phyloP scores from a whole-genome alignment of 306 rosid genomes.

The Alnus rubra region DNA sequence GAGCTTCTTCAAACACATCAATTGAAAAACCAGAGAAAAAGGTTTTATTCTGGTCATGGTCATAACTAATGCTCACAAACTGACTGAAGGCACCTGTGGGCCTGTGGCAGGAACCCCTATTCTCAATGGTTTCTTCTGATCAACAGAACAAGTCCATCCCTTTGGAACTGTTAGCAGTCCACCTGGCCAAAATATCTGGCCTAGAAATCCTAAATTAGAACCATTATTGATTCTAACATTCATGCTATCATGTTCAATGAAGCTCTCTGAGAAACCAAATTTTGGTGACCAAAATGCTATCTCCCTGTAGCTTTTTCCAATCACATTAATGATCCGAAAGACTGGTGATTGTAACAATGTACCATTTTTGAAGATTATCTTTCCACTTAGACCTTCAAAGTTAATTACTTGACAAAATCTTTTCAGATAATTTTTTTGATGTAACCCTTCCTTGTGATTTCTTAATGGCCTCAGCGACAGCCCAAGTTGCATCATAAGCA shows the following conservation, averaged over 20 bases:
- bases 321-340: conserved; percentile 10
- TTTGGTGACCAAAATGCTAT: conserved; percentile 23
- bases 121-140: conserved; percentile 23
- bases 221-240: too few relatives aligned
- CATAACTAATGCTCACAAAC: conserved; percentile 49
- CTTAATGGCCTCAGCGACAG: conserved; percentile 28
- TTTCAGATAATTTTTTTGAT: conserved; percentile 20
- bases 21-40: conserved; percentile 54
- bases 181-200: conserved; percentile 28
- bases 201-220: background rate
- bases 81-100: conserved; percentile 46
- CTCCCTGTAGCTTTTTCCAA: conserved; percentile 7
- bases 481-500: conserved; percentile 48
- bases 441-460: conserved; percentile 30
- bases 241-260: background rate
- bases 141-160: conserved; percentile 22
- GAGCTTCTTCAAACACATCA: conserved; percentile 47
- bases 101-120: conserved; percentile 51
- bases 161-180: conserved; percentile 1
- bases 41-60: conserved; percentile 23
- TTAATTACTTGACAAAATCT: conserved; percentile 23
- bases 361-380: too few relatives aligned
- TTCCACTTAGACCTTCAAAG: conserved; percentile 43
- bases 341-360: background rate
- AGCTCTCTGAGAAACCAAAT: conserved; percentile 18